phyloP scores from a whole-genome alignment of 1,139 yeast species.

The Geotrichum bryndzae region DNA sequence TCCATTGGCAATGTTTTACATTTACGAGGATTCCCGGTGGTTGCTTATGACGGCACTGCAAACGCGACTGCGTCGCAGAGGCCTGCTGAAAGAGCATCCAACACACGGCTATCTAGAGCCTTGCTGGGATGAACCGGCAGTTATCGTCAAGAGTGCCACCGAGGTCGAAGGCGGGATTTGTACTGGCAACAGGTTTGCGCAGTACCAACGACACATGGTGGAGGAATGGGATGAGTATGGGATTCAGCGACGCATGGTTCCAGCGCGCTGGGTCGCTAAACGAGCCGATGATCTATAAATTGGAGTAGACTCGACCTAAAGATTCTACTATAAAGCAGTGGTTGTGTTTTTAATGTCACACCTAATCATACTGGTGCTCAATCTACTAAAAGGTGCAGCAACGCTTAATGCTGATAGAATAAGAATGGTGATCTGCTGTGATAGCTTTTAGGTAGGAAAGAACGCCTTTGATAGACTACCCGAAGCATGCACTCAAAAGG shows the following conservation, averaged over 20 bases:
- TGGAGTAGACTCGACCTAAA: neutral
- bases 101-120: neutral
- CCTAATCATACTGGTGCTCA: no score
- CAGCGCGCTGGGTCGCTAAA: neutral
- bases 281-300: neutral
- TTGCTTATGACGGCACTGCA: neutral
- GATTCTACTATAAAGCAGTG: neutral
- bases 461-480: neutral
- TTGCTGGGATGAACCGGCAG: neutral
- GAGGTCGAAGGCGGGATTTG: neutral
- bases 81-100: neutral
- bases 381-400: no score
- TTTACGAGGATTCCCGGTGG: neutral
- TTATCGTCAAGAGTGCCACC: neutral
- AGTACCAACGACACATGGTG: neutral
- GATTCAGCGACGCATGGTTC: neutral
- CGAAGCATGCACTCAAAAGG: neutral
- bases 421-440: no score
- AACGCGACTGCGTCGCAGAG: neutral
- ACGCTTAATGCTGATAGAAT: no score
- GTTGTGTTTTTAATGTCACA: no score
- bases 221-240: constrained; percentile 6
- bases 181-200: neutral
- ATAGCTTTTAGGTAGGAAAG: no score
- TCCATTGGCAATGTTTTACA: neutral